phyloP scores from a whole-genome alignment of 352 stramenopile genomes.

The Phytophthora gonapodyides region DNA sequence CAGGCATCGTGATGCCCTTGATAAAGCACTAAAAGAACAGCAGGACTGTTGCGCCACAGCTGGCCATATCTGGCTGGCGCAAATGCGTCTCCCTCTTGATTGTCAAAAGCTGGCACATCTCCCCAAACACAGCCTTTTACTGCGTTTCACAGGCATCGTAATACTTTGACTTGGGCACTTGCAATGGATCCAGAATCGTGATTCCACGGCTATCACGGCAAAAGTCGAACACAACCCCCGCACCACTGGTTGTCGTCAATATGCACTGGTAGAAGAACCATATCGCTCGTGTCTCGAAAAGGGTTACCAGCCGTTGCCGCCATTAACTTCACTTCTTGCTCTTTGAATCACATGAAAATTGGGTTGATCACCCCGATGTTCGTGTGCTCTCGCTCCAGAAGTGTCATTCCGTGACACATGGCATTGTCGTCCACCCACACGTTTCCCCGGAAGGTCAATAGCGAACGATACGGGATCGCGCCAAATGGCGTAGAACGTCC shows the following conservation, averaged over 20 bases:
- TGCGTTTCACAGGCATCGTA: conserved; percentile 8
- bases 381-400: neutral
- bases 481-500: neutral
- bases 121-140: neutral
- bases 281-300: neutral
- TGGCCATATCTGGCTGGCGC: too few relatives aligned
- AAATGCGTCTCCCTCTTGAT: too few relatives aligned
- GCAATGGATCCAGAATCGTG: conserved; percentile 8
- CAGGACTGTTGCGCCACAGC: too few relatives aligned
- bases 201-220: conserved; percentile 1
- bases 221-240: conserved; percentile 3
- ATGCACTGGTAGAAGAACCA: conserved; percentile 2
- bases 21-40: too few relatives aligned
- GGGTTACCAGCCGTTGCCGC: neutral
- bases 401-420: neutral
- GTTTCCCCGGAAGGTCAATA: conserved; percentile 1
- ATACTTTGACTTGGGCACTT: conserved; percentile 14
- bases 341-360: neutral
- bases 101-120: too few relatives aligned
- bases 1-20: too few relatives aligned
- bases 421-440: conserved; percentile 1
- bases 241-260: conserved; percentile 12
- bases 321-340: neutral
- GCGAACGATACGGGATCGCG: neutral
- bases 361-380: conserved; percentile 1